Base-by-base conservation (phyloP, 2,329 filamentous ascomycete species). In the Chalara sp. region DNA sequence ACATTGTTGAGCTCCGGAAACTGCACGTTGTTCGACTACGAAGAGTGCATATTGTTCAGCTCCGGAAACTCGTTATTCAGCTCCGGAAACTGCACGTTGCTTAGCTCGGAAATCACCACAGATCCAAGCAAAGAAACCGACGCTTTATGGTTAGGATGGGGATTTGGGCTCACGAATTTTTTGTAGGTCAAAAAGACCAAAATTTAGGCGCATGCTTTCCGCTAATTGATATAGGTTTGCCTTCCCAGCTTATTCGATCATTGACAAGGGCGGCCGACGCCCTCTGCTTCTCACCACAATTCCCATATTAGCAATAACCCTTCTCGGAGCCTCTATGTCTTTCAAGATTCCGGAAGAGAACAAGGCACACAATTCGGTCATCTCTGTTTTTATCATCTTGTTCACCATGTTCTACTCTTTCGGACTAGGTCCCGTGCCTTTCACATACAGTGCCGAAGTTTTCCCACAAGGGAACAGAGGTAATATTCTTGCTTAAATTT, bases 381-480 rank as follows among this genome's bases (percentile, higher is more conserved):
- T 84, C 43, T 78, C 80, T 0, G 64, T 83, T 30, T 83, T 83
- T 58, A 68, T 83, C 41, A 83, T 78, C 67, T 54, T 84, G 6
- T 84, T 83, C 55, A 76, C 72, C 1, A 78, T 76, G 2, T 82
- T 82, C 61, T 84, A 84, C 67, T 81, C 79, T 0, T 79, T 80
- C 1, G 81, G 76, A 3, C 84, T 87, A 65, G 84, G 84, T 0
- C 78, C 84, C 0, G 83, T 87, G 6, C 83, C 83, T 0, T 87
- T 83, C 61, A 79, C 80, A 0, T 87, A 87, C 67, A 78, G 75
- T 5, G 82, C 84, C 41, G 84, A 87, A 64, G 81, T 86, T 1
- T 87, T 84, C 63, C 84, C 84, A 21, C 21, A 21, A 21, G 21
- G 21, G 21, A 21, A 21, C 21, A 21, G 21, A 21, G 21, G 21